Evolutionary conservation across 805 yeast genomes (phyloP).

Genomic region (Candida michaelii): DNA sequence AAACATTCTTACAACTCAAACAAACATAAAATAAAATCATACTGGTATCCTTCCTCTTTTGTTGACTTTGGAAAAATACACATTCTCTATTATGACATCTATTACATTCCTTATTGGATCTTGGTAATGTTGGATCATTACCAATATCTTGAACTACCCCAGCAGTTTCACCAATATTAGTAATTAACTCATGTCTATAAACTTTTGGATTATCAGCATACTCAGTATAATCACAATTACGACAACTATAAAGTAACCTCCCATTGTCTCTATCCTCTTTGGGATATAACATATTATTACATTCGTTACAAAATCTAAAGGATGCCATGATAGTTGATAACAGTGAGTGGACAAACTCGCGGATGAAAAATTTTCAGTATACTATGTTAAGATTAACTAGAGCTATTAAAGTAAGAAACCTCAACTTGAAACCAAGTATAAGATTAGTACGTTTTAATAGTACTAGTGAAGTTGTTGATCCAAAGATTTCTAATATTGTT

Average conservation of each 20-base stretch:
- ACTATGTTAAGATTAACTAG: constrained; percentile 17
- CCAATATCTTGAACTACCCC: constrained; percentile 97
- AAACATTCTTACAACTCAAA: constrained; percentile 78
- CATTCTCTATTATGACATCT: constrained; percentile 83
- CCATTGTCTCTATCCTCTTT: constrained; percentile 84
- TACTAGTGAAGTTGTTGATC: constrained; percentile 62
- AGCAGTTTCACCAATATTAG: constrained; percentile 92
- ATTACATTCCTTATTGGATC: constrained; percentile 93
- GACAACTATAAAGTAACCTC: constrained; percentile 82
- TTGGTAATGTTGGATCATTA: constrained; percentile 94
- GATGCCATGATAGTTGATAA: constrained; percentile 62
- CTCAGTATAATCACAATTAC: constrained; percentile 93
- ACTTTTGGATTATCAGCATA: constrained; percentile 85
- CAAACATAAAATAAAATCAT: constrained; percentile 96
- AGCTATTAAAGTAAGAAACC: constrained; percentile 20
- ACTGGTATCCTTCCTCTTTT: constrained; percentile 89
- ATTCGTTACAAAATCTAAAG: constrained; percentile 92
- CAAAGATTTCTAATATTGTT: constrained; percentile 84
- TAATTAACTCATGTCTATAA: constrained; percentile 86
- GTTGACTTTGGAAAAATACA: constrained; percentile 96
- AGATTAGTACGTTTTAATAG: constrained; percentile 11
- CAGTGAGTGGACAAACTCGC: constrained; percentile 3
- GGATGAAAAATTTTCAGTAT: constrained; percentile 5
- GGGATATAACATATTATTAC: constrained; percentile 98
- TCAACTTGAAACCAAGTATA: constrained; percentile 1